These are phyloP conservation scores for Ceratobasidium papillatum DNA, from an alignment of 1,284 basidiomycete genomes.

Conservation along the genomic window DNA sequence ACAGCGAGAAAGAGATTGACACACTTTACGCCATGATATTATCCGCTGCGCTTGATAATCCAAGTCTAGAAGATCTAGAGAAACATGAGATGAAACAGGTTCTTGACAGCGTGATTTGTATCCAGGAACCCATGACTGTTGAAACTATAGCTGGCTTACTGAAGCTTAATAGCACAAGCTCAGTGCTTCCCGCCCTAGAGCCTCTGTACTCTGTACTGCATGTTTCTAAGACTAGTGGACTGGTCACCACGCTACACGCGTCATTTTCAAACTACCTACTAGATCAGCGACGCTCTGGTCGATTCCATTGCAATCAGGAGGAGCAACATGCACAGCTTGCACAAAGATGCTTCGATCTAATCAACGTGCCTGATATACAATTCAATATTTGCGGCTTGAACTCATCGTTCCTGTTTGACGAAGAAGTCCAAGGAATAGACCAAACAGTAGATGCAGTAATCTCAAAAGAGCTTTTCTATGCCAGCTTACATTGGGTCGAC, in stretches of 20 bases:
- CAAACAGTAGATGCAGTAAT: neutral
- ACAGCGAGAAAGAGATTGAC: neutral
- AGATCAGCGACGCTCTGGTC: neutral
- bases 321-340: neutral
- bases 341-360: neutral
- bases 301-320: neutral
- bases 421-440: neutral
- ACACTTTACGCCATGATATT: neutral
- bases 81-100: neutral
- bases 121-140: neutral
- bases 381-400: conserved; percentile 13
- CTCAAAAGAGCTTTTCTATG: neutral
- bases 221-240: neutral
- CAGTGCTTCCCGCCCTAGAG: neutral
- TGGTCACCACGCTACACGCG: neutral
- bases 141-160: neutral
- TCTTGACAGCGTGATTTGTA: neutral
- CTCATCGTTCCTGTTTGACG: neutral
- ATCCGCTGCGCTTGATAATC: neutral
- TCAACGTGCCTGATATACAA: neutral
- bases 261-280: neutral
- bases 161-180: neutral
- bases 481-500: neutral
- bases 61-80: neutral
- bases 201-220: neutral